Conservation (phyloP, 805 yeast genomes). For the Schwanniomyces polymorphus region DNA sequence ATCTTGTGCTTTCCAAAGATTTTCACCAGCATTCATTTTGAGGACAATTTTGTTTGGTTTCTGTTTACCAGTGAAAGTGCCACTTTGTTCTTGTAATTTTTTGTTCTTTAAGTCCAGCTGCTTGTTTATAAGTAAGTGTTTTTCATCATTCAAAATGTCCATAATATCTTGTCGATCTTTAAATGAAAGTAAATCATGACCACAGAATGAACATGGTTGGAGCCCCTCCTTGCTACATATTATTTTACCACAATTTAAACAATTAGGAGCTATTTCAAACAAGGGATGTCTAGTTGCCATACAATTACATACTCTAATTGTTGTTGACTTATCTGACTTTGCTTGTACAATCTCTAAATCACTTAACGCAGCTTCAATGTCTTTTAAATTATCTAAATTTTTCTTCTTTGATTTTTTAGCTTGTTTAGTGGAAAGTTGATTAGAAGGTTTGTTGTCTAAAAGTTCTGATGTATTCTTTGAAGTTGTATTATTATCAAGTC, state of each 20-base stretch:
- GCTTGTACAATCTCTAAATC: conserved; percentile 41
- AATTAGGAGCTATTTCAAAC: conserved; percentile 88
- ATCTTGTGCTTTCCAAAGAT: conserved; percentile 69
- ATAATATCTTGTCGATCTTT: conserved; percentile 64
- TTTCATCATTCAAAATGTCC: conserved; percentile 54
- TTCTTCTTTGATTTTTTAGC: conserved; percentile 38
- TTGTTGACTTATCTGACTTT: conserved; percentile 7
- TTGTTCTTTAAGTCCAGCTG: conserved; percentile 14
- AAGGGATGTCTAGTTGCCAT: conserved; percentile 88
- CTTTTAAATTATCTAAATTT: conserved; percentile 58
- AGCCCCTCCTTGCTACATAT: conserved; percentile 88
- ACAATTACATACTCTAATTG: conserved; percentile 61
- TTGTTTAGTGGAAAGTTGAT: conserved; percentile 16
- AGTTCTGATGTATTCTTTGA: conserved; percentile 42
- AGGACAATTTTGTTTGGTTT: conserved; percentile 53
- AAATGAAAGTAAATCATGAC: conserved; percentile 57
- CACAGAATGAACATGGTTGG: conserved; percentile 87
- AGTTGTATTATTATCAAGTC: conserved; percentile 7
- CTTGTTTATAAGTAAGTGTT: conserved; percentile 28
- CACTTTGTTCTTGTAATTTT: conserved; percentile 13
- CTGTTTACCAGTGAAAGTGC: conserved; percentile 12
- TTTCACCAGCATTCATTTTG: conserved; percentile 57
- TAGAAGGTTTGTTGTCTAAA: conserved; percentile 38
- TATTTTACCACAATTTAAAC: conserved; percentile 91
- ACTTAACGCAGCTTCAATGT: conserved; percentile 61